Conservation (phyloP, 2,329 filamentous ascomycete genomes). For the Helotiales sp. region DNA sequence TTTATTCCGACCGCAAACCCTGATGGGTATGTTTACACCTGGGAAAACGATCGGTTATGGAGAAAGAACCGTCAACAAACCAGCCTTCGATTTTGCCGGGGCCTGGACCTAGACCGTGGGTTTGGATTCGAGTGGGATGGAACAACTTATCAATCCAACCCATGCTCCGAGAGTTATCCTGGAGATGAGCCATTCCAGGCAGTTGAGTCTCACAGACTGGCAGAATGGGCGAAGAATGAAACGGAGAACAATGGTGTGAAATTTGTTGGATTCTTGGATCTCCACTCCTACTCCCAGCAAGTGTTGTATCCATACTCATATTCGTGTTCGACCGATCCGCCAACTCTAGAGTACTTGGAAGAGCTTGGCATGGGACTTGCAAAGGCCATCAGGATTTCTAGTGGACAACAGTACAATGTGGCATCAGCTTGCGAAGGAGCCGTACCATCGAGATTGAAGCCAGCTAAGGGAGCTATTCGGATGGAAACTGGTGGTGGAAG, state of each 20-base stretch:
- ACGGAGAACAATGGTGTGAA: conserved; percentile 68
- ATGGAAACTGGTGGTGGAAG: conserved; percentile 80
- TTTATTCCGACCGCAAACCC: conserved; percentile 89
- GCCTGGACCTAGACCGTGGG: conserved; percentile 84
- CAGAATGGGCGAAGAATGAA: conserved; percentile 81
- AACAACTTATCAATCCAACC: conserved; percentile 65
- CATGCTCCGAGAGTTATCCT: conserved; percentile 88
- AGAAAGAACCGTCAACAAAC: conserved; percentile 91
- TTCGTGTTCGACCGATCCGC: conserved; percentile 75
- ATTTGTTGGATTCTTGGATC: conserved; percentile 83
- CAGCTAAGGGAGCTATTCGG: conserved; percentile 40
- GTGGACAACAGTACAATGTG: conserved; percentile 73
- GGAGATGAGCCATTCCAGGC: conserved; percentile 83
- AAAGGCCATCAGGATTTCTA: conserved; percentile 83
- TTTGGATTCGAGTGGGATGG: conserved; percentile 86
- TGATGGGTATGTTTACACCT: conserved; percentile 92
- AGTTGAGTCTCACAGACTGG: conserved; percentile 72
- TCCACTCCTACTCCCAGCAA: conserved; percentile 95
- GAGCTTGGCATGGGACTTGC: conserved; percentile 86
- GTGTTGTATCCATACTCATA: conserved; percentile 91
- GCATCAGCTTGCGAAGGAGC: conserved; percentile 86
- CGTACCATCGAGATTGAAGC: conserved; percentile 42
- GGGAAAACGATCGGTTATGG: conserved; percentile 90
- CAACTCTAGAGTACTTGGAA: conserved; percentile 86
- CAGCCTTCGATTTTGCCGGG: conserved; percentile 77